These are phyloP conservation scores for Oidiodendron maius DNA, from an alignment of 495 filamentous ascomycete genomes.

Conservation along the genomic window DNA sequence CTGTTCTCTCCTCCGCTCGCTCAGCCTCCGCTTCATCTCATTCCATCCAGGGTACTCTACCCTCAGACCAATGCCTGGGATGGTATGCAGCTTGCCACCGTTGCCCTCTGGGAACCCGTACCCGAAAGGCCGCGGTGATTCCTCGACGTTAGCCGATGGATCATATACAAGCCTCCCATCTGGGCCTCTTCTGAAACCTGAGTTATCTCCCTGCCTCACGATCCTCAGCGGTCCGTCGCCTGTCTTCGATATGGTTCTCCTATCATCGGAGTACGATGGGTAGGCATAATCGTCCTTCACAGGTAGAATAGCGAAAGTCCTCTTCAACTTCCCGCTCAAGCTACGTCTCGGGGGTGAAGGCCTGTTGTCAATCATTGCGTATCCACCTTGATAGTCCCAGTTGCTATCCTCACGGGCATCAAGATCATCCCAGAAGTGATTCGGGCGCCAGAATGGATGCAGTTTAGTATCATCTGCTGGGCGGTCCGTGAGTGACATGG, in stretches of 20 bases:
- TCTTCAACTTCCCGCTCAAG: constrained; percentile 32
- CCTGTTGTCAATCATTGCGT: constrained; percentile 31
- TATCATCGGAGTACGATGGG: constrained; percentile 35
- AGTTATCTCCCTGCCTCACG: constrained; percentile 33
- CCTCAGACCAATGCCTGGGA: constrained; percentile 39
- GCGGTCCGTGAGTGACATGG: constrained; percentile 31
- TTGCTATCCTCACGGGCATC: constrained; percentile 40
- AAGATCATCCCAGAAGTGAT: constrained; percentile 62
- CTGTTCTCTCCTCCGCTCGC: constrained; percentile 58
- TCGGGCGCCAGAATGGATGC: constrained; percentile 77
- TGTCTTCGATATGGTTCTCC: constrained; percentile 42
- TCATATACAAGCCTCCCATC: constrained; percentile 4
- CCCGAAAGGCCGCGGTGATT: constrained; percentile 12
- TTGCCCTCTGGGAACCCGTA: constrained; percentile 25
- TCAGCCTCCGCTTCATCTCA: constrained; percentile 34
- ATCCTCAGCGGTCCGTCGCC: constrained; percentile 43
- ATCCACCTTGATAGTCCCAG: constrained; percentile 24
- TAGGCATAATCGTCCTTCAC: constrained; percentile 30
- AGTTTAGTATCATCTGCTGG: constrained; percentile 50
- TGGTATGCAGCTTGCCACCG: constrained; percentile 31
- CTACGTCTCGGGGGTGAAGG: constrained; percentile 41
- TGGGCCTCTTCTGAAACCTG: constrained; percentile 8
- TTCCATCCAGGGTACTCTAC: constrained; percentile 48
- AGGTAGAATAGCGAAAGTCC: constrained; percentile 48
- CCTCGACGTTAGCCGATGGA: constrained; percentile 2